Evolutionary conservation across 306 rosid genomes (phyloP), one percentile per base, ranked within the genome.

Genomic region (Sophora flavescens): DNA sequence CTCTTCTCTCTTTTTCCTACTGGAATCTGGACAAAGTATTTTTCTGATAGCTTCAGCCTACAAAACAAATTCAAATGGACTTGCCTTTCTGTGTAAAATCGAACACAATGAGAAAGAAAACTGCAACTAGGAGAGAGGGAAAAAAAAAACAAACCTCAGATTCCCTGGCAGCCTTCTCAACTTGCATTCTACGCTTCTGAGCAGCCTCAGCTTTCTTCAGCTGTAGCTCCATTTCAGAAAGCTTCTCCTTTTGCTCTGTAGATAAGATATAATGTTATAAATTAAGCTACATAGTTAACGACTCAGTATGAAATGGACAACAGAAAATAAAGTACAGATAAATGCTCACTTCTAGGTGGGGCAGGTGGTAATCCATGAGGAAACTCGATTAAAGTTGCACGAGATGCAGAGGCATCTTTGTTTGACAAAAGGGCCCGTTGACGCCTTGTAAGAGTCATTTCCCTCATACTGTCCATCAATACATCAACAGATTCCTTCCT

Each of bases 361-460:
- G 96, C 99, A 77, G 97, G 97, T 4, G 97, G 97, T 72, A 95
- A 84, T 69, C 99, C 99, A 51, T 95, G 88, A 15, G 97, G 99
- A 84, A 92, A 95, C 82, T 95, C 97, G 1, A 95, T 86, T 75
- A 92, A 70, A 74, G 88, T 88, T 64, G 86, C 69, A 64, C 93
- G 89, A 65, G 87, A 77, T 64, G 90, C 59, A 6, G 89, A 82
- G 22, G 93, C 84, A 73, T 95, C 97, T 84, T 84, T 95, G 88
- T 97, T 79, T 26, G 96, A 90, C 59, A 92, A 97, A 78, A 92
- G 97, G 38, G 99, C 97, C 52, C 96, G 82, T 75, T 95, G 97
- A 64, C 96, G 96, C 3, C 90, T 90, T 41, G 97, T 95, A 73
- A 92, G 94, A 61, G 92, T 87, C 82, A 80, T 83, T 80, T 88